phyloP scores from a whole-genome alignment of 768 basidiomycete genomes.

The Porphyrellus cyaneotinctus region DNA sequence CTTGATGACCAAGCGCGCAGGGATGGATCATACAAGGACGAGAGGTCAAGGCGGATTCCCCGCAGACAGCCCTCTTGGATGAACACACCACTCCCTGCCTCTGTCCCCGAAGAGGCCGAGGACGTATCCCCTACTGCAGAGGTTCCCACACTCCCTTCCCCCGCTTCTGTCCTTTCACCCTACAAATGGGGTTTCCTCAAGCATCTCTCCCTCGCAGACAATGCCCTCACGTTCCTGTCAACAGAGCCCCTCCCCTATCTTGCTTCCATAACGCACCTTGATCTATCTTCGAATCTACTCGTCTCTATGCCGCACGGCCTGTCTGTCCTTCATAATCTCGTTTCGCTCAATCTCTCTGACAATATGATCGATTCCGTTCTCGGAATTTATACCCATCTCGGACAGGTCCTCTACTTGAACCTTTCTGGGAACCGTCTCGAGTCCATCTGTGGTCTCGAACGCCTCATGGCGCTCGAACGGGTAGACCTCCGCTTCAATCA shows the following conservation, averaged over 20 bases:
- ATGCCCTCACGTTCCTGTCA: slow-evolving; percentile 78
- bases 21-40: slow-evolving; percentile 48
- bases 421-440: slow-evolving; percentile 85
- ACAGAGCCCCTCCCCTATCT: slow-evolving; percentile 60
- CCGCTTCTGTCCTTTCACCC: slow-evolving; percentile 43
- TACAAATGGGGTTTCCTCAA: slow-evolving; percentile 74
- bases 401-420: slow-evolving; percentile 73
- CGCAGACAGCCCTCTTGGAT: slow-evolving; percentile 45
- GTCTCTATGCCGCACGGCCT: slow-evolving; percentile 83
- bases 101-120: slow-evolving; percentile 52
- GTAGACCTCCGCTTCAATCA: slow-evolving; percentile 80
- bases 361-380: slow-evolving; percentile 98
- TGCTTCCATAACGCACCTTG: slow-evolving; percentile 73
- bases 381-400: slow-evolving; percentile 78
- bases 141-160: slow-evolving; percentile 23
- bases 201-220: slow-evolving; percentile 74
- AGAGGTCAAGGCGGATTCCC: slow-evolving; percentile 44
- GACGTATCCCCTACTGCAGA: slow-evolving; percentile 11
- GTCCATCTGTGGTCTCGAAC: slow-evolving; percentile 92
- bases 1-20: slow-evolving; percentile 69
- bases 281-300: slow-evolving; percentile 88
- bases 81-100: slow-evolving; percentile 49
- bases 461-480: slow-evolving; percentile 78
- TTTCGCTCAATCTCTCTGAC: slow-evolving; percentile 91
- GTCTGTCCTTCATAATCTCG: slow-evolving; percentile 68